These are phyloP conservation scores for Fusarium torreyae DNA, from an alignment of 2,329 filamentous ascomycete genomes.

Conservation along the genomic window DNA sequence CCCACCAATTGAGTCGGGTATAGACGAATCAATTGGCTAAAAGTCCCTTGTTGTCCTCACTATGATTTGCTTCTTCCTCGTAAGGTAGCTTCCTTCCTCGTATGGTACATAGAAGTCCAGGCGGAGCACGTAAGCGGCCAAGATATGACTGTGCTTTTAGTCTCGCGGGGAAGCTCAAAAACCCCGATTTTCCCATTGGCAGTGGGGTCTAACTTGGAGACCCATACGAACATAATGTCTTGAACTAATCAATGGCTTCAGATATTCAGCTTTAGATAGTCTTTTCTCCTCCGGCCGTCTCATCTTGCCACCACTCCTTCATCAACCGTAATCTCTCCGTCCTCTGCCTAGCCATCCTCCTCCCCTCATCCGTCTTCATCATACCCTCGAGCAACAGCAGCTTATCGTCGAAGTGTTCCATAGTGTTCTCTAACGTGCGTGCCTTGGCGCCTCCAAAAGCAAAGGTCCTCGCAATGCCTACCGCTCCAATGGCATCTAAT, in stretches of 20 bases:
- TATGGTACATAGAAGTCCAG: background rate
- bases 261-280: background rate
- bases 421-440: constrained; percentile 72
- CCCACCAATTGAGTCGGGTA: constrained; percentile 20
- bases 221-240: background rate
- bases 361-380: constrained; percentile 75
- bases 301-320: constrained; percentile 72
- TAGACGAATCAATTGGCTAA: constrained; percentile 26
- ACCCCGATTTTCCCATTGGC: constrained; percentile 4
- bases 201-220: too few relatives aligned
- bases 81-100: background rate
- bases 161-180: background rate
- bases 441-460: constrained; percentile 77
- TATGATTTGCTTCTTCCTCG: background rate
- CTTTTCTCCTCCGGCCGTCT: constrained; percentile 53
- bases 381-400: constrained; percentile 74
- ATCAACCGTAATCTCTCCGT: constrained; percentile 68
- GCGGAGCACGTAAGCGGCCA: constrained; percentile 6
- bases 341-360: constrained; percentile 66
- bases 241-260: constrained; percentile 7
- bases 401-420: constrained; percentile 85
- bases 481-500: constrained; percentile 89
- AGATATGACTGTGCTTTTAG: constrained; percentile 35
- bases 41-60: background rate
- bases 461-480: constrained; percentile 81